Evolutionary conservation across 768 basidiomycete species (phyloP).

Genomic region (Hemileccinum impolitum): DNA sequence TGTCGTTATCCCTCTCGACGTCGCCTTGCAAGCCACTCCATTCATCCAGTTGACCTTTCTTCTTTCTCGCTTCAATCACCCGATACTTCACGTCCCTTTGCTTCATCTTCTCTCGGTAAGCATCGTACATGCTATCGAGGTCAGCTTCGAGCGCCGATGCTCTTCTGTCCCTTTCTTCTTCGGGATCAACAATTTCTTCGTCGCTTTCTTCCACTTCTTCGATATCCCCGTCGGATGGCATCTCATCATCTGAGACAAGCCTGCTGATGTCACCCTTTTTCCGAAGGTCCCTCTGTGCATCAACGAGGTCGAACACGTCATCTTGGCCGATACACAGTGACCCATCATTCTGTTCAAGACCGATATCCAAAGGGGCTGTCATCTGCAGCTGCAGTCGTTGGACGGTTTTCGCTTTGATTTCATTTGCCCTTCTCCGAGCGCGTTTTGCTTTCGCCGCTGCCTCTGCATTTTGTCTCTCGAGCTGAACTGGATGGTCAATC

Average conservation of each 20-base stretch:
- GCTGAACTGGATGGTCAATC: conserved; percentile 40
- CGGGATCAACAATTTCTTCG: conserved; percentile 52
- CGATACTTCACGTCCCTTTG: conserved; percentile 88
- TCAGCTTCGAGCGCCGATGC: conserved; percentile 72
- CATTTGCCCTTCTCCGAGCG: conserved; percentile 82
- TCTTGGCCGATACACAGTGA: conserved; percentile 72
- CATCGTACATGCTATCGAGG: conserved; percentile 84
- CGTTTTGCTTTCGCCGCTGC: conserved; percentile 70
- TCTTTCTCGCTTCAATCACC: conserved; percentile 72
- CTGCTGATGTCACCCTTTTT: conserved; percentile 40
- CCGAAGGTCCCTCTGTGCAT: conserved; percentile 47
- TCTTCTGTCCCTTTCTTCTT: conserved; percentile 68
- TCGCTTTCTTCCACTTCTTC: conserved; percentile 26
- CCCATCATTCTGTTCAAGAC: conserved; percentile 77
- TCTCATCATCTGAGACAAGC: conserved; percentile 42
- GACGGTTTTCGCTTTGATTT: conserved; percentile 81
- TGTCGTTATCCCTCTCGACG: conserved; percentile 38
- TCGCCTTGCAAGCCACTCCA: conserved; percentile 73
- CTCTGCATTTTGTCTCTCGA: conserved; percentile 80
- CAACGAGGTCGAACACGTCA: conserved; percentile 84
- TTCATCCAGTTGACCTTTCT: conserved; percentile 70
- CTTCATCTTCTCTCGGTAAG: conserved; percentile 74
- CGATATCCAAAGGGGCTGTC: conserved; percentile 97
- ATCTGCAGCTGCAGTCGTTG: conserved; percentile 96
- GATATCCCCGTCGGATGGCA: conserved; percentile 40